Base-by-base conservation (phyloP, 805 yeast species). In the Millerozyma miso region DNA sequence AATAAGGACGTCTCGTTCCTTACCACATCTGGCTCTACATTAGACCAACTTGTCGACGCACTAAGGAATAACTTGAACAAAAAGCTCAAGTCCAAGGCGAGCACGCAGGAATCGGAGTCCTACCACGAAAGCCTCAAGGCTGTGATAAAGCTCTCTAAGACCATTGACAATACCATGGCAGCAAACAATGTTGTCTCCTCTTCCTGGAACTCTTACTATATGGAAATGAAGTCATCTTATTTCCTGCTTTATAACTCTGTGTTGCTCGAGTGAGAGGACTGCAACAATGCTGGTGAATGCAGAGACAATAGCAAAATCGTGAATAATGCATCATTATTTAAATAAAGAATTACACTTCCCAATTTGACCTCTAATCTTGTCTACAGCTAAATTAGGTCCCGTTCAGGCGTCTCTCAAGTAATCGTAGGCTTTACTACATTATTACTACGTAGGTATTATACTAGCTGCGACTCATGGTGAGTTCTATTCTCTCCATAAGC, bases 51-150 rank as follows among this genome's bases (percentile, higher is more conserved):
- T n/a, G 65, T 72, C 39, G 62, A 59, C 8, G 71, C 69, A 38
- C 52, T 67, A 39, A 47, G 53, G 18, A 41, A 49, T 16, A 64
- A 74, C 19, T 51, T 77, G 41, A 67, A 66, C 33, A 72, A 72
- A 41, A 80, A 76, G 46, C 61, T 80, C 41, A 73, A 77, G 46
- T 81, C 76, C 19, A 80, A 74, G 41, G 83, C 88, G 5, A 79
- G 81, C n/a, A 76, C 81, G 41, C 87, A 83, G 56, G 88, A 81
- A 44, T 60, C 76, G 18, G 88, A 82, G 52, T 74, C 72, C 44
- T 71, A 71, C 41, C 73, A 75, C 43, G 85, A 80, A 37, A 62
- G 71, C 3, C 49, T 63, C 17, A 59, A 67, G 35, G 59, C 72
- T 2, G 55, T 68, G 5, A 52, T 62, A 10, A 54, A 49, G 23